phyloP scores from a whole-genome alignment of 306 rosid genomes.

The Betula pendula region DNA sequence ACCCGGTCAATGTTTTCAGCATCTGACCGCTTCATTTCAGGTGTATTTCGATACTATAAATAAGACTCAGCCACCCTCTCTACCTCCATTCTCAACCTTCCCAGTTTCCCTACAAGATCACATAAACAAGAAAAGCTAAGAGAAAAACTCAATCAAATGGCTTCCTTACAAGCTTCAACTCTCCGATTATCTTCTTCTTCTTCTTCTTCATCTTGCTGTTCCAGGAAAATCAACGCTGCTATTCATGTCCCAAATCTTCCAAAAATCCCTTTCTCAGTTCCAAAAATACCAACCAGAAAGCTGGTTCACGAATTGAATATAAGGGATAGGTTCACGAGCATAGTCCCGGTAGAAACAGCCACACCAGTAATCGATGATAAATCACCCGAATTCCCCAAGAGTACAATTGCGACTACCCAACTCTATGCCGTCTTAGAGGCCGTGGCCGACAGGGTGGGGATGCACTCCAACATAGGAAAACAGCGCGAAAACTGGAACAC shows the following conservation, averaged over 20 bases:
- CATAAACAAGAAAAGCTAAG: background rate
- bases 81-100: background rate
- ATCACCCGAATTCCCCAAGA: background rate
- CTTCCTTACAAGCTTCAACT: too few species aligned
- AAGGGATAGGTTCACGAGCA: slow-evolving; percentile 33
- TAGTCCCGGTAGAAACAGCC: slow-evolving; percentile 12
- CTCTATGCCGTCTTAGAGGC: slow-evolving; percentile 58
- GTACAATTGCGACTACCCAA: slow-evolving; percentile 8
- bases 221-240: slow-evolving; percentile 41
- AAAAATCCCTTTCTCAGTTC: slow-evolving; percentile 9
- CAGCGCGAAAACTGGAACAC: slow-evolving; percentile 77
- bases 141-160: slow-evolving; percentile 15
- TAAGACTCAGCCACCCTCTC: background rate
- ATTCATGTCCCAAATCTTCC: slow-evolving; percentile 56
- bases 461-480: slow-evolving; percentile 61
- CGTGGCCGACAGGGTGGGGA: slow-evolving; percentile 57
- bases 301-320: slow-evolving; percentile 35
- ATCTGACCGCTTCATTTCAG: slow-evolving; percentile 38
- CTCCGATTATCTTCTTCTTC: slow-evolving; percentile 30
- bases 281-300: slow-evolving; percentile 38
- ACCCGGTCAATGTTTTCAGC: slow-evolving; percentile 12
- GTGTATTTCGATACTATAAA: slow-evolving; percentile 24
- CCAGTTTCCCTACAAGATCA: background rate
- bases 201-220: too few species aligned
- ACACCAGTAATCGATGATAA: slow-evolving; percentile 2